Base-by-base conservation (phyloP, 2,329 filamentous ascomycete genomes). In the Bisporella sp. region DNA sequence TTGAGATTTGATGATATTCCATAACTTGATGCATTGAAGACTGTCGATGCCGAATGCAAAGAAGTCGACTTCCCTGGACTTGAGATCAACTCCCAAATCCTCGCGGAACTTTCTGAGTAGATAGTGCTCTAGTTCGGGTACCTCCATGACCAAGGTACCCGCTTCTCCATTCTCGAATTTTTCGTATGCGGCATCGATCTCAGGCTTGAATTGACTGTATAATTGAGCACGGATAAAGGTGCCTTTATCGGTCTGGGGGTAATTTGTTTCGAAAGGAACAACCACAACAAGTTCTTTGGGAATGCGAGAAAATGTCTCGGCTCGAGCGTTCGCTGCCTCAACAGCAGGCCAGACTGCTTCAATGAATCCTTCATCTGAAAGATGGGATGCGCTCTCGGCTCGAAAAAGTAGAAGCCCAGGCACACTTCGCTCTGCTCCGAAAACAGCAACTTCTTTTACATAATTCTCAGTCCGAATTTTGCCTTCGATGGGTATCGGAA, bases 41-140 rank as follows among this genome's bases (percentile, higher is more conserved):
- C 73, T 78, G 61, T 84, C 81, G 3, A 82, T 68, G 0, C 80
- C 79, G 0, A 72, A 64, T 0, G 69, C 65, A 57, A 83, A 84
- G 56, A 84, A 77, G 58, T 84, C 81, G 50, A 69, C 67, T 31
- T 48, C 33, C 42, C 66, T 51, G 48, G 57, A n/a, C 6, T 42
- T 5, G 3, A 54, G 45, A n/a, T 32, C 12, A 8, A 54, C 37
- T 4, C 29, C 46, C 21, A 47, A 13, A 9, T 46, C 11, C 9
- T 57, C 35, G 9, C 35, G 49, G 49, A 51, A 48, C 7, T 32
- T 42, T 41, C 51, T 4, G 71, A 55, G 6, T 64, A 59, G 8
- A 57, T 52, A 72, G 0, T 48, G 30, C 41, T 63, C 64, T 1
- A 73, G 33, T 4, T 68, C 67, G 0, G 44, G 30, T 5, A 62